Evolutionary conservation across 768 basidiomycete species (phyloP).

Genomic region (Terana coerulea): DNA sequence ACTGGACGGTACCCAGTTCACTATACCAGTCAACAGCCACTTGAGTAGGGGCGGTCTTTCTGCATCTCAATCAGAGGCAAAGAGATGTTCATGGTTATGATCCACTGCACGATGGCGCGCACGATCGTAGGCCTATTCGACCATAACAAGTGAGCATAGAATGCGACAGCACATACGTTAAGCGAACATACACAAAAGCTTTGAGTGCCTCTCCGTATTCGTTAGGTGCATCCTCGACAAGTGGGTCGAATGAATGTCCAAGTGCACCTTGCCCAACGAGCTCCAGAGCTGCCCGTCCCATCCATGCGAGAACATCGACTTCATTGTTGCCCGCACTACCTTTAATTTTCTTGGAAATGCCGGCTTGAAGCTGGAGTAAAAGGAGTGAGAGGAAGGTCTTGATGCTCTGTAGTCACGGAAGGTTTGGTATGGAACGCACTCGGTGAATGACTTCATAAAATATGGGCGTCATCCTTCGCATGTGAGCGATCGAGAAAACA

Average conservation of each 20-base stretch:
- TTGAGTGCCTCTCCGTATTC: slow-evolving; percentile 24
- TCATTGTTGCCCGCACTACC: background rate
- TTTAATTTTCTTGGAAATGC: slow-evolving; percentile 9
- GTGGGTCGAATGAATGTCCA: slow-evolving; percentile 33
- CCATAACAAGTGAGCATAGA: background rate
- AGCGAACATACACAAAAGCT: slow-evolving; percentile 29
- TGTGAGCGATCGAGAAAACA: slow-evolving; percentile 23
- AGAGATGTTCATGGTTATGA: background rate
- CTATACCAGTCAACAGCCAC: background rate
- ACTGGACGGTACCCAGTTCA: slow-evolving; percentile 1
- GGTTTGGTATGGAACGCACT: too few relatives aligned
- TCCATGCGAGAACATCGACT: too few relatives aligned
- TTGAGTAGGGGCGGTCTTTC: background rate
- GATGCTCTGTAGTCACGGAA: background rate
- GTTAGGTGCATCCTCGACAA: too few relatives aligned
- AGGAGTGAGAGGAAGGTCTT: background rate
- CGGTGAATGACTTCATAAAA: slow-evolving; percentile 22
- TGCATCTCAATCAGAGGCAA: background rate
- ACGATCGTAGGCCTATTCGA: too few relatives aligned
- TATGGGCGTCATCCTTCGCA: slow-evolving; percentile 23
- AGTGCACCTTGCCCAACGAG: too few relatives aligned
- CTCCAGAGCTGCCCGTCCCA: too few relatives aligned
- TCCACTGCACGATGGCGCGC: background rate
- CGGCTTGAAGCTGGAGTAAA: slow-evolving; percentile 10
- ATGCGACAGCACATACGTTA: too few relatives aligned